Base-by-base conservation (phyloP, 306 rosid genomes). In the Prunus campanulata region DNA sequence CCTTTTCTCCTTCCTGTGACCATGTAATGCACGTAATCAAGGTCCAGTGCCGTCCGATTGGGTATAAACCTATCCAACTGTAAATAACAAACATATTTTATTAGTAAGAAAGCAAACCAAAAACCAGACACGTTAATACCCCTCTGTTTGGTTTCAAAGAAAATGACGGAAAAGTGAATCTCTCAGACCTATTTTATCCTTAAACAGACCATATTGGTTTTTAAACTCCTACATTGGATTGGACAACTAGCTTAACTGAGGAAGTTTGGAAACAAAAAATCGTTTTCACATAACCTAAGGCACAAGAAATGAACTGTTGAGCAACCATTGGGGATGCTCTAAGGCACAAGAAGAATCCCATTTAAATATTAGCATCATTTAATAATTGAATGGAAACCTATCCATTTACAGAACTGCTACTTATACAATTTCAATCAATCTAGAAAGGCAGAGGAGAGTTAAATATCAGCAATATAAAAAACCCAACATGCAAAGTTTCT, bases 1-100 rank as follows among this genome's bases (percentile, higher is more conserved):
- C 56, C 56, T 8, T 85, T 85, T 65, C 64, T 78, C 14, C 88
- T 85, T 22, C 80, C 87, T 2, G 83, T 87, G 11, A 87, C 74
- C 91, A 89, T 87, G 67, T 80, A 80, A 66, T 85, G 85, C 3
- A 90, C 87, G 47, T 70, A 84, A 39, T 70, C 81, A 61, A 89
- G 80, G 51, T 89, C 91, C 87, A 87, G 76, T 2, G 91, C 86
- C 1, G 88, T 83, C 22, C 91, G 74, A 47, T 85, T n/a, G n/a
- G 70, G 78, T 6, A 74, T 62, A 62, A 74, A 74, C 48, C 50
- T 48, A n/a, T 72, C 77, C 56, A 74, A 48, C 78, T 62, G 57
- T 47, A 25, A 27, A 20, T 13, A 48, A 16, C 60, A 47, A 48
- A 52, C 25, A 15, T 6, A 25, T 8, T 29, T 16, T 8, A 29